Evolutionary conservation across 768 basidiomycete genomes (phyloP).

Genomic region (Sarcomyxa edulis): DNA sequence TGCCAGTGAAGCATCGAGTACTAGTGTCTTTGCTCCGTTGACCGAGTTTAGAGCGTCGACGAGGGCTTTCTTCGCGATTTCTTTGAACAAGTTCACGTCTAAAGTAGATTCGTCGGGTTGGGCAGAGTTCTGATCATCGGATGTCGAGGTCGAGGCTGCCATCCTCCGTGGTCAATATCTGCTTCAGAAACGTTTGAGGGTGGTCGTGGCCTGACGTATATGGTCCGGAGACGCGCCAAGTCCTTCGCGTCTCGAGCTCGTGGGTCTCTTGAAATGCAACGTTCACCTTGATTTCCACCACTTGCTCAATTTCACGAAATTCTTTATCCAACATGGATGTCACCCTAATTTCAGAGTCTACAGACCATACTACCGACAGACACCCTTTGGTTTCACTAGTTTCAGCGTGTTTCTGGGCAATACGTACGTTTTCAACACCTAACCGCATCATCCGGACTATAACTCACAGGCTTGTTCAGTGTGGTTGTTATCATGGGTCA

Average conservation of each 20-base stretch:
- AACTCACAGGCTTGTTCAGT: slow-evolving; percentile 36
- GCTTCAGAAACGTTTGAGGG: neutral
- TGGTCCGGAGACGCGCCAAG: too few relatives aligned
- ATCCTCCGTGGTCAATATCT: neutral
- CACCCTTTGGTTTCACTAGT: slow-evolving; percentile 75
- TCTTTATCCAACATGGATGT: too few relatives aligned
- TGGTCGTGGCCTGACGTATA: too few relatives aligned
- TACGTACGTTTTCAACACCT: slow-evolving; percentile 46
- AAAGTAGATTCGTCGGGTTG: slow-evolving; percentile 34
- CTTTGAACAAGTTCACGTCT: slow-evolving; percentile 65
- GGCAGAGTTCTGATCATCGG: slow-evolving; percentile 31
- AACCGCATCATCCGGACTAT: neutral
- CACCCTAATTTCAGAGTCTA: neutral
- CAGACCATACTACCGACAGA: slow-evolving; percentile 30
- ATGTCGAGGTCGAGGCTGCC: slow-evolving; percentile 11
- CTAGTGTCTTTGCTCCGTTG: slow-evolving; percentile 92
- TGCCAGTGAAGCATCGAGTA: slow-evolving; percentile 83
- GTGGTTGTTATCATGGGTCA: slow-evolving; percentile 78
- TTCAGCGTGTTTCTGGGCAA: slow-evolving; percentile 82
- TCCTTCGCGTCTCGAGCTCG: too few relatives aligned
- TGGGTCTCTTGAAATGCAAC: too few relatives aligned
- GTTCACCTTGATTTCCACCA: too few relatives aligned
- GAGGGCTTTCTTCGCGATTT: slow-evolving; percentile 74
- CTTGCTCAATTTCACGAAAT: too few relatives aligned
- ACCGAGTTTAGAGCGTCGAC: slow-evolving; percentile 86